Base-by-base conservation (phyloP, 139 green algal species). In the Eudorina sp. region DNA sequence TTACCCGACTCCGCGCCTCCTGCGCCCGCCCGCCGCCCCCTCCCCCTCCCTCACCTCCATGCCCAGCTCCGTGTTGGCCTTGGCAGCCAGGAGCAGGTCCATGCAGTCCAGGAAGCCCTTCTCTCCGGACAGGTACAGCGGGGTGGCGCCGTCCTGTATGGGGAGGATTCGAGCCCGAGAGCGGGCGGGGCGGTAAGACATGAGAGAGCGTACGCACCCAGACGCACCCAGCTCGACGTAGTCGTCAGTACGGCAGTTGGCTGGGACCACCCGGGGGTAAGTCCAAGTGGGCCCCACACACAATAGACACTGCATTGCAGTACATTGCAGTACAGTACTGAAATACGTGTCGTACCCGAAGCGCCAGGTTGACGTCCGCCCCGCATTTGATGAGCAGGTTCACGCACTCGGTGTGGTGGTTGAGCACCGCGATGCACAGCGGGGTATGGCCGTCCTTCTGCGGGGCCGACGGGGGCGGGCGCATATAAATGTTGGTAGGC, bases 371-470 rank as follows among this genome's bases (percentile, higher is more conserved):
- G 62, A 72, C 38, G 31, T 72, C 62, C 62, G 23, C 62, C 21
- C 62, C 62, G 2, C 27, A 25, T 29, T 72, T 72, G 62, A 72
- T 34, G 27, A 72, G 19, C 62, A 29, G 11, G 3, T 29, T 7
- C 27, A 72, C 62, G 62, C 62, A 72, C 19, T 72, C 62, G 27
- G 21, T 34, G 62, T 72, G 62, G 62, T 72, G 62, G 62, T 72
- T 72, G 27, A 72, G 21, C n/a, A 72, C 62, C 36, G 62, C 62
- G 31, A 72, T 72, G 31, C 62, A 72, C 62, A 72, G 62, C 62
- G 62, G 62, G 27, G 62, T 72, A 29, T 72, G 62, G 62, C 62
- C 62, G 2, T 72, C 62, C 62, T 72, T 72, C 62, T 72, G 62
- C 62, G 62, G 62, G 62, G 62, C 62, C 27, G 62, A 72, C n/a